phyloP scores from a whole-genome alignment of 352 stramenopile species.

The Pythium sp. region DNA sequence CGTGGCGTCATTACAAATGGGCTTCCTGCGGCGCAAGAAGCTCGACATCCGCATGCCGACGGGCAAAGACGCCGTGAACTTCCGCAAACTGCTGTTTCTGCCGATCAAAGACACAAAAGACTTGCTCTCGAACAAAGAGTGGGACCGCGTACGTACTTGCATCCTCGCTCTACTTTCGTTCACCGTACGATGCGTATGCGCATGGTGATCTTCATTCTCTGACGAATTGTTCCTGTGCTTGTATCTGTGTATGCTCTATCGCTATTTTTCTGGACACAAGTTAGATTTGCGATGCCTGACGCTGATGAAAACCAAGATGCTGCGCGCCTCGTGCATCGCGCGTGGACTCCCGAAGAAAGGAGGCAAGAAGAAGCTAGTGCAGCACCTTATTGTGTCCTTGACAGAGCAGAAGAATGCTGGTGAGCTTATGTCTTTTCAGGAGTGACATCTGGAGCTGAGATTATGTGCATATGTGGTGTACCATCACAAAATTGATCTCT shows the following conservation, averaged over 20 bases:
- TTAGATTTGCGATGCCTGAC: conserved; percentile 76
- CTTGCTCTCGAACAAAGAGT: conserved; percentile 62
- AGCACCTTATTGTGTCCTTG: conserved; percentile 57
- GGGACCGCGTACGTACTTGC: conserved; percentile 48
- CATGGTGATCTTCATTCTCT: neutral
- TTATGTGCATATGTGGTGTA: neutral
- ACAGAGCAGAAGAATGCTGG: conserved; percentile 54
- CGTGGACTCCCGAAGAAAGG: conserved; percentile 58
- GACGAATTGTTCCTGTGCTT: neutral
- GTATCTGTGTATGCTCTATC: neutral
- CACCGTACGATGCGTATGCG: neutral
- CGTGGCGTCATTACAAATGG: conserved; percentile 29
- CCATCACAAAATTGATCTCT: neutral
- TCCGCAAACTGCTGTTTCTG: conserved; percentile 78
- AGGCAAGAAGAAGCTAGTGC: conserved; percentile 57
- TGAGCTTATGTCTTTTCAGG: conserved; percentile 11
- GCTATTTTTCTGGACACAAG: conserved; percentile 20
- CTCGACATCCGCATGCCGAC: conserved; percentile 65
- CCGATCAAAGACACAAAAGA: conserved; percentile 65
- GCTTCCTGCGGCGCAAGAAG: conserved; percentile 62
- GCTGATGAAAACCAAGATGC: conserved; percentile 84
- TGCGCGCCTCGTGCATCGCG: conserved; percentile 73
- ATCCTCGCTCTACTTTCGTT: neutral
- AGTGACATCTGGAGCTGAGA: neutral
- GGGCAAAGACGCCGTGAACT: conserved; percentile 71